Conservation (phyloP, 2,329 filamentous ascomycete species). For the Purpureocillium takamizusanense region DNA sequence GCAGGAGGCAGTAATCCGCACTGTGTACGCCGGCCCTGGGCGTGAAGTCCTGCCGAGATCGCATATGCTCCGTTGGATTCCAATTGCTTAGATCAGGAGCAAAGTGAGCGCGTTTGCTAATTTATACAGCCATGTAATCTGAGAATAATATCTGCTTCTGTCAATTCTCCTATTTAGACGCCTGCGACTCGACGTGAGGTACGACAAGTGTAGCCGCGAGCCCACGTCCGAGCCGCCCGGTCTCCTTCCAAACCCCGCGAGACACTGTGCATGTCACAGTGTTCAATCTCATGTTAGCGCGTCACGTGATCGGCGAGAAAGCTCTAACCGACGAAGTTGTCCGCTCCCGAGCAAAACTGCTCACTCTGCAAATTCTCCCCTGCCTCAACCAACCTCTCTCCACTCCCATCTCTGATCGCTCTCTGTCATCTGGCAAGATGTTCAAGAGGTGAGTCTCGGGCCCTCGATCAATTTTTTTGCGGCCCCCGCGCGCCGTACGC, state of each 20-base stretch:
- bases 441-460: slow-evolving; percentile 64
- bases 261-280: not conserved
- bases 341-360: slow-evolving; percentile 37
- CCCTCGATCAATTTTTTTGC: slow-evolving; percentile 18
- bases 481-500: slow-evolving; percentile 11
- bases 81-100: too few species aligned
- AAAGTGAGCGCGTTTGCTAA: too few species aligned
- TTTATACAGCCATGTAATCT: too few species aligned
- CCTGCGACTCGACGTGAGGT: too few species aligned
- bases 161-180: too few species aligned
- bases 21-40: not conserved
- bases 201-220: too few species aligned
- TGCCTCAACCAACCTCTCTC: slow-evolving; percentile 44
- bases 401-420: slow-evolving; percentile 52
- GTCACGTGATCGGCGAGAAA: slow-evolving; percentile 31
- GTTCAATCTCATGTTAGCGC: slow-evolving; percentile 19
- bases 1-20: not conserved
- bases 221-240: too few species aligned
- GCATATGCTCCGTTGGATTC: too few species aligned
- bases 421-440: slow-evolving; percentile 67
- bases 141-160: too few species aligned
- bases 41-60: too few species aligned
- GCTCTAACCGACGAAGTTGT: slow-evolving; percentile 35
- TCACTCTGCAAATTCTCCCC: slow-evolving; percentile 40
- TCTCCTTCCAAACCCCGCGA: not conserved